Evolutionary conservation across 148 eudicot species (phyloP).

Genomic region (Camellia japonica): DNA sequence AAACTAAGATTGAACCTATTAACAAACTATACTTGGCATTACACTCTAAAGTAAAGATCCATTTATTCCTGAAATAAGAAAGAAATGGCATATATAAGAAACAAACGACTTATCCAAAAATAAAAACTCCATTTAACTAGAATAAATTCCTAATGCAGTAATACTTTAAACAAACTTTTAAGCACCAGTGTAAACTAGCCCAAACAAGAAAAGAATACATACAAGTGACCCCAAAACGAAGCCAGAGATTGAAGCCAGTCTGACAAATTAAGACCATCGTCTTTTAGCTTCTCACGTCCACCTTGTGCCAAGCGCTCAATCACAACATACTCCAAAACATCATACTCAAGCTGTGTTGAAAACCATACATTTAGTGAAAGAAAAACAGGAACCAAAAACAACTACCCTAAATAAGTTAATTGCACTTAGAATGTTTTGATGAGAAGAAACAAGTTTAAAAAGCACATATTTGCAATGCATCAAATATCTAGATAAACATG

Average conservation of each 20-base stretch:
- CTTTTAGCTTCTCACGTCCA: conserved; percentile 95
- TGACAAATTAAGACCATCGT: conserved; percentile 94
- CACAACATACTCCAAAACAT: conserved; percentile 94
- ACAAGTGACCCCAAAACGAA: conserved; percentile 99
- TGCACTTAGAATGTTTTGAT: neutral
- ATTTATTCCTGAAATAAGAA: neutral
- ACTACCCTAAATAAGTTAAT: neutral
- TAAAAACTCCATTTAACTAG: neutral
- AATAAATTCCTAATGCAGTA: neutral
- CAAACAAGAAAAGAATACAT: conserved; percentile 35
- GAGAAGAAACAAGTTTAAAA: neutral
- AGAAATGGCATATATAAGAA: conserved; percentile 1
- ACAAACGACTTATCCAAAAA: neutral
- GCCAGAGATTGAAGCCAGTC: conserved; percentile 99
- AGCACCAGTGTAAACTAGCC: neutral
- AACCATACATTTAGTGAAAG: conserved; percentile 9
- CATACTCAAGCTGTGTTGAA: conserved; percentile 78
- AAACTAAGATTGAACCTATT: neutral
- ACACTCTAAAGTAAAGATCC: neutral
- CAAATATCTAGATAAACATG: conserved; percentile 5
- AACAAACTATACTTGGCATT: neutral
- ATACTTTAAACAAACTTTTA: neutral
- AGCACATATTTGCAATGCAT: conserved; percentile 1
- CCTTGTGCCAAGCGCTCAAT: conserved; percentile 87
- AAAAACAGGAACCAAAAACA: neutral